Percentiles rank a stretch among this genome's conserved stretches.
Conservation (phyloP, 2,329 filamentous ascomycete genomes). For the Talaromyces sp. region DNA sequence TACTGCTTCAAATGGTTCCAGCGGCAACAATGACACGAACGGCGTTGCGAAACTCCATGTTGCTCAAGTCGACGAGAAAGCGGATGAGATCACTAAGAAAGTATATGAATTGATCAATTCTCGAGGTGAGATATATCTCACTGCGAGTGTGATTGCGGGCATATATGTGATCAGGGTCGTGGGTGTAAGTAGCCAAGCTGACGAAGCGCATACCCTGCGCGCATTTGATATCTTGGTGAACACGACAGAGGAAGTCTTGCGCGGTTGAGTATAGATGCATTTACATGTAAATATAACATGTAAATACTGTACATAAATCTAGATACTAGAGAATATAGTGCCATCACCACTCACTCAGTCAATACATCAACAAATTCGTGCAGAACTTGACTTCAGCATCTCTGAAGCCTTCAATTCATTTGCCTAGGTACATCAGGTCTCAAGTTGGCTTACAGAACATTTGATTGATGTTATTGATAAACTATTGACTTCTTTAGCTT, state of each 20-base stretch:
- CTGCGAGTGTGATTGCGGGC: conserved; percentile 68
- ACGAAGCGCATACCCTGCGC: conserved; percentile 67
- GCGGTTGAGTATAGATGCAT: not conserved
- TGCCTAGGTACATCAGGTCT: too few relatives aligned
- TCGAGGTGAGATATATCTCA: conserved; percentile 76
- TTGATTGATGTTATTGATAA: not conserved
- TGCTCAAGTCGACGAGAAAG: conserved; percentile 47
- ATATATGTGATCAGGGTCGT: conserved; percentile 78
- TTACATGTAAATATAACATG: not conserved
- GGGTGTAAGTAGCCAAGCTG: conserved; percentile 65
- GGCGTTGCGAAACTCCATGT: conserved; percentile 25
- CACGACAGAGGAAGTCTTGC: conserved; percentile 55
- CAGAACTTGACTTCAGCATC: not conserved
- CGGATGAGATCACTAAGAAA: conserved; percentile 67
- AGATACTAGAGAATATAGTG: not conserved
- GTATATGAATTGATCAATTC: conserved; percentile 74
- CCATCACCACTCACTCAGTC: not conserved
- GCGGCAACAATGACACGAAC: conserved; percentile 27
- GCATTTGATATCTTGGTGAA: conserved; percentile 72
- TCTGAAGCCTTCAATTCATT: too few relatives aligned
- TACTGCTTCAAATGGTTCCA: conserved; percentile 9
- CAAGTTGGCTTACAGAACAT: too few relatives aligned
- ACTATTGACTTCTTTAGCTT: not conserved
- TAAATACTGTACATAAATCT: not conserved
- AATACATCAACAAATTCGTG: not conserved